Conservation (phyloP, 345 rosid species). For the Eucalyptus virginea region DNA sequence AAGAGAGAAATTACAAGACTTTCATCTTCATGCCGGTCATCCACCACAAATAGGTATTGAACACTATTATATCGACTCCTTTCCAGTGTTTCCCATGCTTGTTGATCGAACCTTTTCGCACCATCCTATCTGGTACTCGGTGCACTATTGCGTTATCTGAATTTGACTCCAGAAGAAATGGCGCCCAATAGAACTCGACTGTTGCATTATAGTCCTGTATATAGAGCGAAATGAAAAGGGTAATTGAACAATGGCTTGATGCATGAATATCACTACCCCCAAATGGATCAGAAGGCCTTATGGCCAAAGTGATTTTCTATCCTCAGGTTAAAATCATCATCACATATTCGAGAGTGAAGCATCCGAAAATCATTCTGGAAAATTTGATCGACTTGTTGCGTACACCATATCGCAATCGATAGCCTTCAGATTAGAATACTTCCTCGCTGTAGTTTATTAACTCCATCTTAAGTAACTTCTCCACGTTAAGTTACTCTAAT, state of each 20-base stretch:
- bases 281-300: background rate
- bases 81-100: slow-evolving; percentile 76
- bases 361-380: background rate
- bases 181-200: slow-evolving; percentile 96
- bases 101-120: slow-evolving; percentile 76
- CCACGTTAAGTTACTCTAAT: background rate
- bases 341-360: background rate
- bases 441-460: background rate
- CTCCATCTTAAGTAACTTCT: background rate
- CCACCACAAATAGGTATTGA: slow-evolving; percentile 97
- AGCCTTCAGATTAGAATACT: background rate
- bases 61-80: slow-evolving; percentile 68
- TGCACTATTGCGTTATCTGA: slow-evolving; percentile 75
- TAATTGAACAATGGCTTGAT: background rate
- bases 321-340: background rate
- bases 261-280: background rate
- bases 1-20: slow-evolving; percentile 23
- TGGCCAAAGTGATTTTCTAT: background rate
- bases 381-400: background rate
- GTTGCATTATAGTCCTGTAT: slow-evolving; percentile 79
- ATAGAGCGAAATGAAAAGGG: background rate
- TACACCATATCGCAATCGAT: background rate
- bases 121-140: slow-evolving; percentile 61
- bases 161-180: slow-evolving; percentile 87
- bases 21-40: slow-evolving; percentile 79